Conservation (phyloP, 495 filamentous ascomycete species). For the Aspergillus funiculosus region DNA sequence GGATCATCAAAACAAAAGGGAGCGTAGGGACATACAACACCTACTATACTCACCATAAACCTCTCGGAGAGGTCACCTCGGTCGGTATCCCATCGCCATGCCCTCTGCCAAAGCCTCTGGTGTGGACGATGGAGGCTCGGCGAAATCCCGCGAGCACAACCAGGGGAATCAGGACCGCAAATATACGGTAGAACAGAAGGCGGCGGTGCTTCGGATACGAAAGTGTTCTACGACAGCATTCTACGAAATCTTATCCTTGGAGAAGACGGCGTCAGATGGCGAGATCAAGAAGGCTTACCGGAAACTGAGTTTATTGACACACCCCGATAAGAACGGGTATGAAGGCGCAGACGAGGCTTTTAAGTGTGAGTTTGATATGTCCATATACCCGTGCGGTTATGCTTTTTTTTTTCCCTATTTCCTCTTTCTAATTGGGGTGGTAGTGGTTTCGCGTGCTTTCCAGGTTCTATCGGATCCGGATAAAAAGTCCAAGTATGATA, state of each 20-base stretch:
- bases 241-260: constrained; percentile 84
- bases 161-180: constrained; percentile 89
- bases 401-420: not conserved
- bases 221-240: constrained; percentile 79
- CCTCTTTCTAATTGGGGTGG: not conserved
- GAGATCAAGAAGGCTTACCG: constrained; percentile 98
- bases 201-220: constrained; percentile 80
- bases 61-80: too few species aligned
- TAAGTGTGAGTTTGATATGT: constrained; percentile 56
- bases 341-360: constrained; percentile 95
- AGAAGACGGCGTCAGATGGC: constrained; percentile 64
- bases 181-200: constrained; percentile 84
- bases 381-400: not conserved
- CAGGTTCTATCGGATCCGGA: constrained; percentile 88
- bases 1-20: too few species aligned
- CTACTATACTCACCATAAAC: too few species aligned
- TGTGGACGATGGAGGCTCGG: constrained; percentile 54
- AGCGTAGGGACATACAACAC: not conserved
- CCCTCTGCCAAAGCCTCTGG: constrained; percentile 72
- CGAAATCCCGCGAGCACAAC: constrained; percentile 78
- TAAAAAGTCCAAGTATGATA: constrained; percentile 81
- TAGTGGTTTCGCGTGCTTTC: constrained; percentile 90
- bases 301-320: constrained; percentile 85
- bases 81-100: constrained; percentile 48
- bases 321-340: constrained; percentile 99